Percentiles rank a stretch among this genome's conserved stretches.
Conservation (phyloP, 345 rosid species). For the Anastatica hierochuntica region DNA sequence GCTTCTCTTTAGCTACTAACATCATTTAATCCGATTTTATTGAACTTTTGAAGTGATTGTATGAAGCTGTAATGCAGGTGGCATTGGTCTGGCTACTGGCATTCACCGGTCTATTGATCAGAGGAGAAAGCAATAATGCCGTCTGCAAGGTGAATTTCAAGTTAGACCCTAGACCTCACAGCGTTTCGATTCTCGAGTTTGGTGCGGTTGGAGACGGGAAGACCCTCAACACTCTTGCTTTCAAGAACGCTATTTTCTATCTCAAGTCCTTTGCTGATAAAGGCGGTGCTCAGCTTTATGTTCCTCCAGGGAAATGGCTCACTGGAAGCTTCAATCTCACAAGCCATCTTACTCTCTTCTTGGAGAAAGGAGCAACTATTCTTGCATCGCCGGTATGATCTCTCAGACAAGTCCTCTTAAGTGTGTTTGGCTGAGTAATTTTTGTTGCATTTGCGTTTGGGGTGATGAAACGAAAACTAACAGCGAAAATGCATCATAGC, state of each 20-base stretch:
- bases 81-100: constrained; percentile 83
- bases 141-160: constrained; percentile 38
- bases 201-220: constrained; percentile 94
- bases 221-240: constrained; percentile 68
- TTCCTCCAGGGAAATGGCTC: constrained; percentile 85
- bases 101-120: constrained; percentile 40
- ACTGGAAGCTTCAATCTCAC: constrained; percentile 92
- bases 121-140: constrained; percentile 28
- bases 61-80: constrained; percentile 34
- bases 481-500: not conserved
- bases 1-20: no score
- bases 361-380: constrained; percentile 79
- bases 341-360: constrained; percentile 88
- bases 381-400: constrained; percentile 77
- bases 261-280: constrained; percentile 91
- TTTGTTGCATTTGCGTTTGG: no score
- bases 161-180: constrained; percentile 71
- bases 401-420: not conserved
- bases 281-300: constrained; percentile 96
- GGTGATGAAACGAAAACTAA: no score
- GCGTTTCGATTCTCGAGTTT: constrained; percentile 81
- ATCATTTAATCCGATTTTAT: no score
- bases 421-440: no score
- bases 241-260: constrained; percentile 89
- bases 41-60: constrained; percentile 1